phyloP scores from a whole-genome alignment of 1,139 yeast species.

The Blastobotrys indianensis region DNA sequence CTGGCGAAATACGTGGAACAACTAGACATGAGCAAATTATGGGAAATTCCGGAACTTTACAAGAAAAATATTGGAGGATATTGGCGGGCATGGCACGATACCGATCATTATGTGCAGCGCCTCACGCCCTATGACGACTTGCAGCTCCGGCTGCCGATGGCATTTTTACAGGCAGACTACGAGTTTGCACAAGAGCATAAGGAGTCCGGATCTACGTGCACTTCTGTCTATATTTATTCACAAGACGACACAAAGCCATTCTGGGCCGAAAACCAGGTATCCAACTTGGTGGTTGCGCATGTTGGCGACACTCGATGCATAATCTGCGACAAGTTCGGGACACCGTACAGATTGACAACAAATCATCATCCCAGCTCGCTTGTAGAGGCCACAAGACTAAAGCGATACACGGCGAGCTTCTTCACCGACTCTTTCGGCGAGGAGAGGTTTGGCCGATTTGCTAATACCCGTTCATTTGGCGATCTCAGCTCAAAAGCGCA shows the following conservation, averaged over 20 bases:
- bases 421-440: conserved; percentile 93
- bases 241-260: conserved; percentile 43
- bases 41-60: conserved; percentile 47
- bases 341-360: conserved; percentile 70
- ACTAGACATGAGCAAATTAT: conserved; percentile 34
- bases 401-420: conserved; percentile 65
- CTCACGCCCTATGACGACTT: conserved; percentile 48
- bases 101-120: conserved; percentile 41
- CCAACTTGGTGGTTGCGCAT: conserved; percentile 74
- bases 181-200: conserved; percentile 31
- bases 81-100: conserved; percentile 73
- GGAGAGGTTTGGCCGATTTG: conserved; percentile 73
- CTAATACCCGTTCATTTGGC: conserved; percentile 92
- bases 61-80: conserved; percentile 68
- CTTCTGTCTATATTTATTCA: conserved; percentile 64
- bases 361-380: conserved; percentile 87
- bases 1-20: conserved; percentile 54
- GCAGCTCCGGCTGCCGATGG: conserved; percentile 52
- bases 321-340: conserved; percentile 52
- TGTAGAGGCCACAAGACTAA: conserved; percentile 64
- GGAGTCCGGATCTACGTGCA: conserved; percentile 76
- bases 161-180: conserved; percentile 58
- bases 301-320: conserved; percentile 95
- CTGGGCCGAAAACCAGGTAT: conserved; percentile 65
- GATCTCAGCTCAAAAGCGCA: conserved; percentile 71